Evolutionary conservation across 441 rosid species (phyloP).

Genomic region (Brassica balearica): DNA sequence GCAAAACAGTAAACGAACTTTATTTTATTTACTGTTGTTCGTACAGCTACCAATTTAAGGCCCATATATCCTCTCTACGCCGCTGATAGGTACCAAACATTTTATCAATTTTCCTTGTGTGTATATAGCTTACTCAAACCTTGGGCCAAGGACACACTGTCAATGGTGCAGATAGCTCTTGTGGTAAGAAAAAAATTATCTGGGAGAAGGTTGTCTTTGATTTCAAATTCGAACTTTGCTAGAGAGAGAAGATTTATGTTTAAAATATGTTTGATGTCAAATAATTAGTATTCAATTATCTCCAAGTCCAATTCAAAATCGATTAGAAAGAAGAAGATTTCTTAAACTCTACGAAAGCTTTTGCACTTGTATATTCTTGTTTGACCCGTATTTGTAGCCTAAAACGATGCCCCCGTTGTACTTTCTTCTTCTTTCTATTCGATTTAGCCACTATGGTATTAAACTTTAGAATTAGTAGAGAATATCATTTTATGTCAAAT

Average conservation of each 20-base stretch:
- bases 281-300: conserved; percentile 25
- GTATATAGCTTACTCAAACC: conserved; percentile 20
- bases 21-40: neutral
- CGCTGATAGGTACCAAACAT: neutral
- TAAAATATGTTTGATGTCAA: neutral
- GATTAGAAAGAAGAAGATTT: conserved; percentile 43
- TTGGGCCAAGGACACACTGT: conserved; percentile 18
- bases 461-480: conserved; percentile 17
- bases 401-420: conserved; percentile 58
- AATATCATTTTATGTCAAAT: neutral
- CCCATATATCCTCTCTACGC: neutral
- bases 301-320: conserved; percentile 1
- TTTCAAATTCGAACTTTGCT: conserved; percentile 1
- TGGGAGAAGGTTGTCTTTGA: neutral
- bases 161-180: neutral
- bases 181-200: neutral
- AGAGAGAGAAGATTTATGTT: neutral
- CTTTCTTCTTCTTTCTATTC: conserved; percentile 48
- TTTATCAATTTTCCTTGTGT: neutral
- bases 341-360: conserved; percentile 35
- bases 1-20: neutral
- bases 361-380: conserved; percentile 56
- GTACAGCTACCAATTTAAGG: neutral
- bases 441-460: conserved; percentile 12
- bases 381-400: conserved; percentile 84